phyloP scores from a whole-genome alignment of 164 flowering plant genomes.

The Annona squamosa region DNA sequence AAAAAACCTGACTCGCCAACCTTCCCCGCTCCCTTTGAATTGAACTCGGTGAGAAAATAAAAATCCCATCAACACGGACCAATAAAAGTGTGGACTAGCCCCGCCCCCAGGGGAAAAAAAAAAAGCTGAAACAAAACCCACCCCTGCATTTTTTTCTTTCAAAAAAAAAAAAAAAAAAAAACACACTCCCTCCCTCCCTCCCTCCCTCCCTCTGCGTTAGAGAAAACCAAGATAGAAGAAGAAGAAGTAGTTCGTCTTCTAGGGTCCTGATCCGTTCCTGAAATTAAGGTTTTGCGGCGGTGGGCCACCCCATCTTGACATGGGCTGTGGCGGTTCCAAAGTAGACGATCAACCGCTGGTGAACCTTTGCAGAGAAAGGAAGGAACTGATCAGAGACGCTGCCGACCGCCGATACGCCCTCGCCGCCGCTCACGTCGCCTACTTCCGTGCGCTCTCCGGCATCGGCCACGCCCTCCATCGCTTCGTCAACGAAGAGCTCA shows the following conservation, averaged over 20 bases:
- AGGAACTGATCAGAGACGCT: slow-evolving; percentile 58
- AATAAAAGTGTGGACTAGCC: not conserved
- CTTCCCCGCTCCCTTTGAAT: not conserved
- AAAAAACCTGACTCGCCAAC: not conserved
- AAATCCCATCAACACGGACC: not conserved
- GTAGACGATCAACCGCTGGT: slow-evolving; percentile 62
- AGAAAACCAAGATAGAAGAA: not conserved
- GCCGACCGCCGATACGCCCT: slow-evolving; percentile 58
- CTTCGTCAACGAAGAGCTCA: slow-evolving; percentile 74
- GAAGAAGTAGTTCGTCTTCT: not conserved
- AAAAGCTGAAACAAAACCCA: too few species aligned
- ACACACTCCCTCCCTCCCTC: not conserved
- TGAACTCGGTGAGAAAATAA: not conserved
- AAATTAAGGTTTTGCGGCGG: not conserved
- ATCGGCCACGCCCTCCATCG: slow-evolving; percentile 69
- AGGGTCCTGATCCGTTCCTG: not conserved
- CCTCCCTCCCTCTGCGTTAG: not conserved
- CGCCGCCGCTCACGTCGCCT: slow-evolving; percentile 70
- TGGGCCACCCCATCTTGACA: slow-evolving; percentile 11
- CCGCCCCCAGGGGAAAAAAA: too few species aligned
- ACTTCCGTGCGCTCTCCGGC: slow-evolving; percentile 50
- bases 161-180: not conserved
- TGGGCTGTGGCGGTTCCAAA: slow-evolving; percentile 91
- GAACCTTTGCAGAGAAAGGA: slow-evolving; percentile 70
- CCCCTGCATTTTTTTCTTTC: too few species aligned